Percentiles rank a stretch among this genome's conserved stretches.
These are phyloP conservation scores for Suillus brevipes DNA, from an alignment of 768 basidiomycete species.

Conservation along the genomic window DNA sequence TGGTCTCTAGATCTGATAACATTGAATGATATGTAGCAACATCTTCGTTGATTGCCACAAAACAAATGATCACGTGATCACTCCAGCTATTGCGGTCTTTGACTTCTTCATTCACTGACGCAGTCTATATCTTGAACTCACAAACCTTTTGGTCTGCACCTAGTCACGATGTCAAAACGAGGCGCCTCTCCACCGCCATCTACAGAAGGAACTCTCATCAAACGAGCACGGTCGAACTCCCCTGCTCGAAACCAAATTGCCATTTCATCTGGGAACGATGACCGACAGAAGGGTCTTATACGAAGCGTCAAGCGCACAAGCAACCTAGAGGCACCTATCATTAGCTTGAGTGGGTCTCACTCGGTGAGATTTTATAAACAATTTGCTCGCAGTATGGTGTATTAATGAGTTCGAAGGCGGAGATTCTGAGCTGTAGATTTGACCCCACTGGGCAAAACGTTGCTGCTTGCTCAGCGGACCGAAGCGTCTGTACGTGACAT, in stretches of 20 bases:
- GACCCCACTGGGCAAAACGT: constrained; percentile 93
- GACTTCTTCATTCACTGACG: background rate
- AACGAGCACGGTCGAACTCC: constrained; percentile 54
- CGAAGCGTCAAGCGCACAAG: constrained; percentile 91
- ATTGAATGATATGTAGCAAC: background rate
- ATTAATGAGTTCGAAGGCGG: constrained; percentile 47
- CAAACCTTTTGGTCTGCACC: background rate
- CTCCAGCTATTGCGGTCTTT: background rate
- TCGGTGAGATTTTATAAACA: constrained; percentile 49
- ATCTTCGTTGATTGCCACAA: background rate
- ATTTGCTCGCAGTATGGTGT: constrained; percentile 8
- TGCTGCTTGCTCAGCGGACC: constrained; percentile 89
- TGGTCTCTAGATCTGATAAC: background rate
- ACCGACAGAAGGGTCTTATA: constrained; percentile 75
- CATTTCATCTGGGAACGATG: constrained; percentile 75
- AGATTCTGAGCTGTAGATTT: constrained; percentile 91
- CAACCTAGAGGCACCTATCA: constrained; percentile 89
- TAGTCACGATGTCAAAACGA: constrained; percentile 68
- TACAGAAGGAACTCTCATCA: constrained; percentile 53
- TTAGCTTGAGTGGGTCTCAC: constrained; percentile 86
- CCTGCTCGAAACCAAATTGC: constrained; percentile 65
- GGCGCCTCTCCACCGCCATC: constrained; percentile 55
- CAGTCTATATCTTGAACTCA: background rate
- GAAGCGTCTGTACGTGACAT: constrained; percentile 76
- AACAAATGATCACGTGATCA: background rate